phyloP scores from a whole-genome alignment of 495 filamentous ascomycete species.

The Tetracladium marchalianum region DNA sequence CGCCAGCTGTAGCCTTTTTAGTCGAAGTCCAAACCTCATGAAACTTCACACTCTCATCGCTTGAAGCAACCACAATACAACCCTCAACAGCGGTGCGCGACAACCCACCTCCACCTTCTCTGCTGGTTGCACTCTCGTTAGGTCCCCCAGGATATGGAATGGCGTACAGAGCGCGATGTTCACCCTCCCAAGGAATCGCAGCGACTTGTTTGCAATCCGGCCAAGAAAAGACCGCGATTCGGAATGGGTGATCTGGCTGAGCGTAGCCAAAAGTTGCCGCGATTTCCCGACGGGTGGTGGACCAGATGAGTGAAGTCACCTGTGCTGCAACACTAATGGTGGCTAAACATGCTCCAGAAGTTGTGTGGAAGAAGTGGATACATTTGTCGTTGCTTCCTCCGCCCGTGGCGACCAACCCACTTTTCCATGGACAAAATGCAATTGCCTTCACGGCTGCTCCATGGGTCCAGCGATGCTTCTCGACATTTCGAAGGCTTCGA shows the following conservation, averaged over 20 bases:
- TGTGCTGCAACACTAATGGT: constrained; percentile 91
- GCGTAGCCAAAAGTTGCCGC: constrained; percentile 91
- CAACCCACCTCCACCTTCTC: constrained; percentile 13
- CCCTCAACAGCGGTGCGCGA: constrained; percentile 67
- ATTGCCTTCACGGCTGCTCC: constrained; percentile 92
- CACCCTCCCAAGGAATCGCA: constrained; percentile 77
- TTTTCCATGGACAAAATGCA: constrained; percentile 93
- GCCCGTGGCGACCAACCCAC: constrained; percentile 78
- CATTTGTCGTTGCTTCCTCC: constrained; percentile 89
- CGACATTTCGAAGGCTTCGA: constrained; percentile 25
- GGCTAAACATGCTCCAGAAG: constrained; percentile 74
- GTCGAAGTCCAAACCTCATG: constrained; percentile 83
- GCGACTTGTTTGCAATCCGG: constrained; percentile 84
- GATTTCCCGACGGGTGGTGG: constrained; percentile 74
- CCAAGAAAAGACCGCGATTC: constrained; percentile 94
- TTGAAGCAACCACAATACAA: constrained; percentile 88
- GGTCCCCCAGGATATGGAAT: constrained; percentile 58
- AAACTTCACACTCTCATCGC: constrained; percentile 90
- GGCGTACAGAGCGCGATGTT: constrained; percentile 70
- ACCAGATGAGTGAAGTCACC: constrained; percentile 90
- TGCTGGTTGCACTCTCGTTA: constrained; percentile 24
- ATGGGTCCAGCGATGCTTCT: constrained; percentile 68
- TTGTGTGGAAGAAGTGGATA: constrained; percentile 92
- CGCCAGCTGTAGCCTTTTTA: constrained; percentile 42
- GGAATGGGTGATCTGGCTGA: constrained; percentile 83